Percentiles rank a stretch among this genome's conserved stretches.
Conservation (phyloP, 83 land plant genomes). For the Thuja plicata region DNA sequence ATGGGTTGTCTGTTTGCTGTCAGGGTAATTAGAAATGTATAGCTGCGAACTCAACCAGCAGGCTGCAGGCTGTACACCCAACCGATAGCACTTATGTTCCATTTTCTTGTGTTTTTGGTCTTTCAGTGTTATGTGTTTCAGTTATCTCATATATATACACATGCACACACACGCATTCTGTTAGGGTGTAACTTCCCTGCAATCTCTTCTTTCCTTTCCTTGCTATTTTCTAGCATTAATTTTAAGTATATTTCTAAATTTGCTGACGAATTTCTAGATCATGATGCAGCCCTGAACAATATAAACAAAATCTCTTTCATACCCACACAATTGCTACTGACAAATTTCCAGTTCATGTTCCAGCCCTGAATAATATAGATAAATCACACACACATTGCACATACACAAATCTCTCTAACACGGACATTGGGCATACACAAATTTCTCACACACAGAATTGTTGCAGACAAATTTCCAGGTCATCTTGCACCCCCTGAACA, state of each 20-base stretch:
- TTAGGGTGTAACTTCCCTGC: not conserved
- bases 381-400: too few relatives aligned
- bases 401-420: not conserved
- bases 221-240: not conserved
- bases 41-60: not conserved
- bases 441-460: too few relatives aligned
- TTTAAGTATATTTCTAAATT: not conserved
- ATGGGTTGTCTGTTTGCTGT: too few relatives aligned
- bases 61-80: not conserved
- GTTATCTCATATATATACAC: too few relatives aligned
- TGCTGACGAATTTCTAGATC: not conserved
- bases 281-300: not conserved
- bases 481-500: not conserved
- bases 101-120: not conserved
- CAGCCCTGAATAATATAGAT: not conserved
- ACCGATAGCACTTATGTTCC: not conserved
- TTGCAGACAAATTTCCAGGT: not conserved
- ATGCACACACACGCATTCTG: too few relatives aligned
- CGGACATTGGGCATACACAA: not conserved
- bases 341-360: not conserved
- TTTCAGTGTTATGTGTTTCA: too few relatives aligned
- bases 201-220: not conserved
- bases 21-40: not conserved
- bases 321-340: too few relatives aligned
- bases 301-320: not conserved